Base-by-base conservation (phyloP, 805 yeast species). In the Ogataea angusta region DNA sequence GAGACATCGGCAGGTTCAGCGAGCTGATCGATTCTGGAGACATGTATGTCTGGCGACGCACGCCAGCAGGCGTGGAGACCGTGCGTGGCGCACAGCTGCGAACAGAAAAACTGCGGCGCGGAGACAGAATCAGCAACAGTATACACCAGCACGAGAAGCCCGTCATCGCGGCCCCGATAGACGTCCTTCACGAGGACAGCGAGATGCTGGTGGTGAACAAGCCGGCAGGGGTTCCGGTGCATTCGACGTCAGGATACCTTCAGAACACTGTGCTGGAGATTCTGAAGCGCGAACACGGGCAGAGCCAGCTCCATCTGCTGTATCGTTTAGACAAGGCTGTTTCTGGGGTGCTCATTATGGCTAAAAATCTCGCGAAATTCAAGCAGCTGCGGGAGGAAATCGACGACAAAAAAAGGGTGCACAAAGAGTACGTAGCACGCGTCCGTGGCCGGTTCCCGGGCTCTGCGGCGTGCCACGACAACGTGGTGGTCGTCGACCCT, bases 201-300 rank as follows among this genome's bases (percentile, higher is more conserved):
- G 57, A 63, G 6, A 22, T 69, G 0, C 18, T 74, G 12, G 78
- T 76, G 18, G 67, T 75, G 2, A 60, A 72, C 47, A 76, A 76
- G 45, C 80, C 80, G 0, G 59, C 68, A 0, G 82, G 81, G 0
- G 57, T 75, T 2, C 79, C 81, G 1, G 73, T 77, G 1, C 82
- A 76, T 48, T 78, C 82, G 0, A 64, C 73, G 0, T 70, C 73
- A 6, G 67, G 61, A 28, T 73, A 68, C 48, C 45, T 55, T 24
- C 62, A 63, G 47, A 76, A 76, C 53, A 59, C 73, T 1, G 46
- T 76, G 15, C 61, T 67, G 8, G 76, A 71, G 51, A 64, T 73
- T 3, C 30, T 74, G 24, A 60, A 66, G 35, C 44, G 54, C 13
- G 68, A 68, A 8, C 42, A 60, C 14, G 17, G 38, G 1, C 23